Evolutionary conservation across 139 green algal genomes (phyloP), one percentile per base, ranked within the genome.

Genomic region (Chlamydomonas incerta): DNA sequence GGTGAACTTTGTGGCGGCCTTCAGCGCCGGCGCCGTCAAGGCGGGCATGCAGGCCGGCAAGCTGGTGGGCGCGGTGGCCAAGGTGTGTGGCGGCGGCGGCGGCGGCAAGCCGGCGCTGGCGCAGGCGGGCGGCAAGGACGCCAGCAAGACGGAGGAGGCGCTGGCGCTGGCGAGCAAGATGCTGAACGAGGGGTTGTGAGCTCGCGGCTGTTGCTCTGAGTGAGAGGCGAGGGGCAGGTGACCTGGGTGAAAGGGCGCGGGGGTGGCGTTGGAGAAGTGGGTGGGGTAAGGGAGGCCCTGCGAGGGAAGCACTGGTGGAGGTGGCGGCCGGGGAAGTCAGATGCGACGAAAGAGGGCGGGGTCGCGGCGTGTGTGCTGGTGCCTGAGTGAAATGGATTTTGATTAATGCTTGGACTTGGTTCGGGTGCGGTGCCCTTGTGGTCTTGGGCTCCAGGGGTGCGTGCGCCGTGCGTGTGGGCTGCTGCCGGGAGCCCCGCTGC

Each of bases 21-120:
- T 96, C 69, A 91, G 87, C 57, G 85, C 88, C 5, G 72, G 21
- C 10, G 69, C 58, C 26, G 60, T 88, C 24, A 31, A 62, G 60
- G 82, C 62, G 47, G 72, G 63, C 20, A 6, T 63, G 47, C 46
- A 74, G 55, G 82, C 97, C 18, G 97, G 97, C 75, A 96, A 97
- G 83, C 91, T 99, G 41, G 90, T 98, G 23, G 96, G 96, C 10
- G 85, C 83, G 18, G 88, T 98, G 34, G 97, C 96, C 35, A 97
- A 98, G 90, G 74, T 97, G 60, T 99, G 96, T 85, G 96, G 96
- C 3, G 97, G 97, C 10, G 95, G 96, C 9, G 97, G 97, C 29
- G 97, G 97, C 29, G 97, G 97, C 33, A 93, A 95, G 86, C 96
- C 97, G 3, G 94, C 91, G 37, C 87, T 98, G 34, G 97, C 97